These are phyloP conservation scores for Paramecium pentaurelia DNA, from an alignment of 73 alveolate genomes.

Conservation along the genomic window DNA sequence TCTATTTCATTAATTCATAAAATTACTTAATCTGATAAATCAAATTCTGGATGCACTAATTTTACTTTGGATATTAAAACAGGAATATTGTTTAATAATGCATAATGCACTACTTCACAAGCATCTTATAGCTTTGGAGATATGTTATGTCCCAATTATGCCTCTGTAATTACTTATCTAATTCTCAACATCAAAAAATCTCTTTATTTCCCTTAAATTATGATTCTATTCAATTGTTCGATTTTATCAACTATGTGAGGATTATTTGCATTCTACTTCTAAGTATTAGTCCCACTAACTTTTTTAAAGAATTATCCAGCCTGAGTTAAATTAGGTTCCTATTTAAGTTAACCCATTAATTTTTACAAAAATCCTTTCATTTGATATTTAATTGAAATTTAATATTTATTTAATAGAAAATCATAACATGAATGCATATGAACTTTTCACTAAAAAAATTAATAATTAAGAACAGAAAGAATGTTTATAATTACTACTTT, in stretches of 20 bases:
- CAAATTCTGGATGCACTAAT: slow-evolving; percentile 5
- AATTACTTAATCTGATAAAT: neutral
- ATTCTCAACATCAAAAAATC: neutral
- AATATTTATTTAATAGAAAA: neutral
- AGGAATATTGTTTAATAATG: neutral
- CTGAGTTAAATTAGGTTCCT: neutral
- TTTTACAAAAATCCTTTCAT: neutral
- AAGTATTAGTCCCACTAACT: neutral
- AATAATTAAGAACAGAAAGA: neutral
- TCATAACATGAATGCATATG: neutral
- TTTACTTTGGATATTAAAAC: neutral
- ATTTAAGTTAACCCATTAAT: neutral
- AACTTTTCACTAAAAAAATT: neutral
- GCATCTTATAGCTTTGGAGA: slow-evolving; percentile 10
- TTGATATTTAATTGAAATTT: neutral
- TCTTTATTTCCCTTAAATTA: neutral
- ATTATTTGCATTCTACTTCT: neutral
- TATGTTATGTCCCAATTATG: neutral
- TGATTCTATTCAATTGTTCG: neutral
- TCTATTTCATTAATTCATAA: neutral
- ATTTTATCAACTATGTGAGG: neutral
- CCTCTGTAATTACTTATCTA: neutral
- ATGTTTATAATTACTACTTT: neutral
- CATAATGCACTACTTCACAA: slow-evolving; percentile 8
- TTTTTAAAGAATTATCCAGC: neutral